Evolutionary conservation across 2,329 filamentous ascomycete species (phyloP).

Genomic region (Penicillium oxalicum): DNA sequence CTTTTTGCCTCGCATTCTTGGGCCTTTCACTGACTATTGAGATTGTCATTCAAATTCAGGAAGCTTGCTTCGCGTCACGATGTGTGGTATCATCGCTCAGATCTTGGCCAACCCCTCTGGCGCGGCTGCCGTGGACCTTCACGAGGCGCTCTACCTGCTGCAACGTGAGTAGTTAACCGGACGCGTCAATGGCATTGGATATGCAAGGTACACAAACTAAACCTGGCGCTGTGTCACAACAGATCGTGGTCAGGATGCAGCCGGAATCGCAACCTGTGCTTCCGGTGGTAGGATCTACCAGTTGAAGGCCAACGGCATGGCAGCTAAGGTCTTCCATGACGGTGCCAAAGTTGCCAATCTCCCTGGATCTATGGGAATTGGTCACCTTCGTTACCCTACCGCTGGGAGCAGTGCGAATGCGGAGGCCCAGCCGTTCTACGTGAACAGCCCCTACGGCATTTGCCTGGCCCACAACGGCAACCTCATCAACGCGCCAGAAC

Average conservation of each 20-base stretch:
- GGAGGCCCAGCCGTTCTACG: slow-evolving; percentile 89
- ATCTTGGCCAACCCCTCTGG: slow-evolving; percentile 53
- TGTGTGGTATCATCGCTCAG: slow-evolving; percentile 59
- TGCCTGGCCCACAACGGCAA: slow-evolving; percentile 83
- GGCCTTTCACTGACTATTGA: not conserved
- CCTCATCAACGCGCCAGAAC: slow-evolving; percentile 68
- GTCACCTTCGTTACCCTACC: slow-evolving; percentile 83
- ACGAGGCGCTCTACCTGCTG: slow-evolving; percentile 66
- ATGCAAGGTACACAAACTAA: slow-evolving; percentile 4
- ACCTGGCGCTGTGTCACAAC: slow-evolving; percentile 17
- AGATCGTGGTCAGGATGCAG: slow-evolving; percentile 79
- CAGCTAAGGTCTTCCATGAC: slow-evolving; percentile 75
- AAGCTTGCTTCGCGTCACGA: slow-evolving; percentile 31
- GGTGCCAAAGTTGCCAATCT: slow-evolving; percentile 67
- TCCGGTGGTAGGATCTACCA: slow-evolving; percentile 76
- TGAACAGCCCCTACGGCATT: slow-evolving; percentile 79
- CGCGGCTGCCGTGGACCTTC: slow-evolving; percentile 56
- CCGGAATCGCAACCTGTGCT: slow-evolving; percentile 71
- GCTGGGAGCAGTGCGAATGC: slow-evolving; percentile 76
- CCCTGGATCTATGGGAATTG: slow-evolving; percentile 80
- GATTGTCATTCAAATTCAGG: slow-evolving; percentile 11
- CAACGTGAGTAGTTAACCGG: slow-evolving; percentile 42
- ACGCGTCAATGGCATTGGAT: not conserved
- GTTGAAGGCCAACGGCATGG: slow-evolving; percentile 87
- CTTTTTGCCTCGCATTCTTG: slow-evolving; percentile 3